Conservation (phyloP, 2,329 filamentous ascomycete genomes). For the Ophiostoma sp. region DNA sequence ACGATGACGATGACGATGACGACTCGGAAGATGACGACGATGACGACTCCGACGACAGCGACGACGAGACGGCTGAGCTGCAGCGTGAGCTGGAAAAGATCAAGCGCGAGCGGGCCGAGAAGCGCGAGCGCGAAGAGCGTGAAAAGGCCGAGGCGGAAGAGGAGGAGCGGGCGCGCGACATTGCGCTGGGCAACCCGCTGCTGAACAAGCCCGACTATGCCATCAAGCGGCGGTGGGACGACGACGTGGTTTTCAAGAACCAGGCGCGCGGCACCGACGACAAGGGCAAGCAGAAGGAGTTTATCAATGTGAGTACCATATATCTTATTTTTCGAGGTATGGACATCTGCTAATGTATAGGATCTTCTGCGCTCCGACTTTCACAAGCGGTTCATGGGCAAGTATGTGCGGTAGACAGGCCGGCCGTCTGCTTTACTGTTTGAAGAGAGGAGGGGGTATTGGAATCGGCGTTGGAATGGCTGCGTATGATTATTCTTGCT, state of each 20-base stretch:
- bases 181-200: conserved; percentile 86
- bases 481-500: background rate
- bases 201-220: conserved; percentile 85
- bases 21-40: conserved; percentile 74
- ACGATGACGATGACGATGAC: conserved; percentile 55
- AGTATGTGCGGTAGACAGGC: conserved; percentile 49
- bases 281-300: conserved; percentile 80
- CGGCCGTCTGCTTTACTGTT: background rate
- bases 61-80: conserved; percentile 81
- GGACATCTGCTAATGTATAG: conserved; percentile 37
- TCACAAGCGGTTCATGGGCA: conserved; percentile 92
- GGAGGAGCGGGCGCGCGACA: conserved; percentile 78
- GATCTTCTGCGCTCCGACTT: conserved; percentile 92
- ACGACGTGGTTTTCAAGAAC: conserved; percentile 99
- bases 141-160: conserved; percentile 76
- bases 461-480: background rate
- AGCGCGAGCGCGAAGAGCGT: conserved; percentile 74
- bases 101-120: conserved; percentile 75
- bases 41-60: conserved; percentile 50
- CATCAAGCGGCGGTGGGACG: conserved; percentile 91
- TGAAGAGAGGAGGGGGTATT: background rate
- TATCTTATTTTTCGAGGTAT: background rate
- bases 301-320: conserved; percentile 72
- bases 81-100: conserved; percentile 94
- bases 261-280: conserved; percentile 93